Conservation (phyloP, 2,329 filamentous ascomycete species). For the Colletotrichum navitas region DNA sequence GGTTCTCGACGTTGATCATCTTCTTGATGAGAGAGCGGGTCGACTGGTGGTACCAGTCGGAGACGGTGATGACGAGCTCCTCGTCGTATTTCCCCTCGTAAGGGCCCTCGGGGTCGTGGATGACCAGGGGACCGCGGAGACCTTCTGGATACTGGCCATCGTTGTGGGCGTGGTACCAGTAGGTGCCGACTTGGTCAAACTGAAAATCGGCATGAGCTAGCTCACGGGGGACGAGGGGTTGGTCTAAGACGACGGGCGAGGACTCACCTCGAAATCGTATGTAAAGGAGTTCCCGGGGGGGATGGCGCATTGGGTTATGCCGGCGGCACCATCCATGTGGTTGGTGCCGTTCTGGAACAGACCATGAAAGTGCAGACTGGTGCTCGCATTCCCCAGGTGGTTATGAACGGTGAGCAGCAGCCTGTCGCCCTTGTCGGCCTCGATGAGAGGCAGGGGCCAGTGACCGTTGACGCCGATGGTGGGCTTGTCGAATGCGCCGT, state of each 20-base stretch:
- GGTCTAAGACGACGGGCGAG: no score
- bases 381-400: slow-evolving; percentile 63
- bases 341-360: slow-evolving; percentile 69
- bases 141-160: slow-evolving; percentile 70
- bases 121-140: slow-evolving; percentile 67
- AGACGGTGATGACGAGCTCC: slow-evolving; percentile 67
- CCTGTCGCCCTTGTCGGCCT: slow-evolving; percentile 66
- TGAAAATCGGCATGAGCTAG: slow-evolving; percentile 18
- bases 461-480: slow-evolving; percentile 74
- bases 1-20: slow-evolving; percentile 62
- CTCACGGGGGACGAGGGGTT: background rate
- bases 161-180: slow-evolving; percentile 68
- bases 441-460: slow-evolving; percentile 73
- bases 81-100: slow-evolving; percentile 64
- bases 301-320: slow-evolving; percentile 69
- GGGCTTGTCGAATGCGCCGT: slow-evolving; percentile 67
- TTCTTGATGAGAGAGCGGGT: slow-evolving; percentile 61
- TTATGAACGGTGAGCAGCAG: slow-evolving; percentile 64
- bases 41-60: slow-evolving; percentile 72
- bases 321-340: slow-evolving; percentile 70
- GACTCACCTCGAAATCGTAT: slow-evolving; percentile 67
- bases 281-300: slow-evolving; percentile 64
- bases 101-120: slow-evolving; percentile 64
- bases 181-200: slow-evolving; percentile 53
- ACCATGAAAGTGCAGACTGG: slow-evolving; percentile 72